Base-by-base conservation (phyloP, 805 yeast species). In the Maudiozyma turicensis region DNA sequence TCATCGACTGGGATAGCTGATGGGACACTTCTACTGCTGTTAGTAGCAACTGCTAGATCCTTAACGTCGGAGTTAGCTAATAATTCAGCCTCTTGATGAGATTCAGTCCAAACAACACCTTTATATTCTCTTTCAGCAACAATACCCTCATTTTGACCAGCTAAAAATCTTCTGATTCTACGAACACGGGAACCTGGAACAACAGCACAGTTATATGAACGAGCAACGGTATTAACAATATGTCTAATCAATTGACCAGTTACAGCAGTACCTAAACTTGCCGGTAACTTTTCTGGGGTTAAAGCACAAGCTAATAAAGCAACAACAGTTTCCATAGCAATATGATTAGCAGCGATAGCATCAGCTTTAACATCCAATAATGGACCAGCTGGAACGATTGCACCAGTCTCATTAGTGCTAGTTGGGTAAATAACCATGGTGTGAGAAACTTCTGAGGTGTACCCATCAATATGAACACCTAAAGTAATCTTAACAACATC, bases 391-490 rank as follows among this genome's bases (percentile, higher is more conserved):
- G 91, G 90, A 48, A 69, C 70, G 35, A 59, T 58, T 40, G 28
- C 39, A 43, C 67, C 50, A 30, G 67, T 61, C 30, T 69, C 66
- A n/a, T 44, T 48, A 40, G 59, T 58, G 50, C 65, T 82, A 33
- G 81, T 80, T 47, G 95, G 95, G 58, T 80, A 85, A 48, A 89
- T 81, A 32, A 89, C 93, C 53, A 88, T 61, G 1, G 97, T 90
- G 67, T 93, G 99, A 31, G 95, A 80, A 9, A 80, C 81, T 64
- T 81, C 79, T 1, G 95, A 81, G 10, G 97, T 86, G 71, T 90
- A 93, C 49, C 99, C 99, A 67, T 93, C 99, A 57, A 93, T 79
- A 55, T 93, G 97, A 51, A 84, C 90, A 45, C 97, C 99, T 31
- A 91, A 73, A 10, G 85, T 72, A 50, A 93, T 76, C 53, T 91